Base-by-base conservation (phyloP, 208 protist genomes). In the Giardia duodenalis region DNA sequence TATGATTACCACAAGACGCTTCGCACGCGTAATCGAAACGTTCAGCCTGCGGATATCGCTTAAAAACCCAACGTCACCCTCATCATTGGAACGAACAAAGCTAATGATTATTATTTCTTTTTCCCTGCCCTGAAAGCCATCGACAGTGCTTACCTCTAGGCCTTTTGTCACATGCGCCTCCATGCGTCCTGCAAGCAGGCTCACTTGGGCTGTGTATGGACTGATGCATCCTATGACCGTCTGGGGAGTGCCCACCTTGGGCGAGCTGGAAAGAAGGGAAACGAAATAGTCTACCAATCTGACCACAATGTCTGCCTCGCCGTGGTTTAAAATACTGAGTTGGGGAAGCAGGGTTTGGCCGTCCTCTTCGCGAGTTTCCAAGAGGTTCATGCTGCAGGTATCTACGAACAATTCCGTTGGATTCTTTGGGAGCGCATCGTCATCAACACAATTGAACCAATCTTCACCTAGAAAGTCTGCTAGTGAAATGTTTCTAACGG, bases 21-120 rank as follows among this genome's bases (percentile, higher is more conserved):
- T 95, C 1, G 97, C 97, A 45, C 98, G 94, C 44, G 98, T 99
- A 0, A 99, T 87, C 19, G 98, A 97, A 39, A 99, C 98, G 93
- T 99, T 99, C 0, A 99, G 95, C 42, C 98, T 94, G 76, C 97
- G 95, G 10, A 96, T 95, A 92, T 99, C 97, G 88, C 95, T 96
- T 30, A 99, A 95, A 95, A 99, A 99, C 47, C 98, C 98, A 93
- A 99, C 98, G 90, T 97, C 94, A 42, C 3, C 95, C 43, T 96
- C 90, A 19, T 98, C 95, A 93, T 98, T 98, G 43, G 95, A 97
- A 47, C 98, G 95, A 0, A 98, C 97, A 95, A 97, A n/a, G n/a
- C n/a, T n/a, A 76, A 76, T 76, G 57, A 76, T 76, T 39, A 76
- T 76, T 10, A 76, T 76, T 30, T 76, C 57, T 76, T 76, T 76